phyloP scores from a whole-genome alignment of 2,329 filamentous ascomycete species.

The Aspergillus versicolor region DNA sequence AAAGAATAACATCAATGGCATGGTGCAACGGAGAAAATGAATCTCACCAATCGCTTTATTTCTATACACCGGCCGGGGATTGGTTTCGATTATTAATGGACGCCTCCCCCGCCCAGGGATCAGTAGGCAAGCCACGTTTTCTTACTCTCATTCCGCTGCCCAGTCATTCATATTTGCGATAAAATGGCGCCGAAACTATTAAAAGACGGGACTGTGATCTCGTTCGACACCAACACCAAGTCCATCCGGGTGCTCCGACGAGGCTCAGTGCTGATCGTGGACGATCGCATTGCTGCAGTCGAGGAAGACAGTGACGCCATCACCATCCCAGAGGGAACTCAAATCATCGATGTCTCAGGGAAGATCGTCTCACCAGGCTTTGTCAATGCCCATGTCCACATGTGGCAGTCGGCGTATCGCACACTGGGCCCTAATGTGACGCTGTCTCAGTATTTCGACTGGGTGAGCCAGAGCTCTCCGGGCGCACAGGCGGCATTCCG shows the following conservation, averaged over 20 bases:
- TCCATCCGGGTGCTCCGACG: not conserved
- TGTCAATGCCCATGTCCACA: conserved; percentile 57
- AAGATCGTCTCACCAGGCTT: conserved; percentile 47
- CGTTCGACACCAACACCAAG: not conserved
- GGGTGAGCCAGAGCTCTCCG: not conserved
- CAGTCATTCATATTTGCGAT: too few species aligned
- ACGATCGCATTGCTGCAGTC: not conserved
- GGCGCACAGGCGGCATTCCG: conserved; percentile 32
- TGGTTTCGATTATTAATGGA: too few species aligned
- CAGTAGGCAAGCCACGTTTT: too few species aligned
- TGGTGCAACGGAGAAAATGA: too few species aligned
- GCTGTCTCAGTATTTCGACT: conserved; percentile 48
- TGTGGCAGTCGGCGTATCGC: conserved; percentile 58
- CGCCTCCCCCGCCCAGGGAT: too few species aligned
- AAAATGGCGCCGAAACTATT: not conserved
- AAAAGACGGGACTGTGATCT: conserved; percentile 1
- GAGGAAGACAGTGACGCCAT: not conserved
- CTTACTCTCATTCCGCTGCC: too few species aligned
- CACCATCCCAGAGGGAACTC: not conserved
- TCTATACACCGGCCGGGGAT: too few species aligned
- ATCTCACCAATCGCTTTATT: too few species aligned
- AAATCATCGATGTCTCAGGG: not conserved
- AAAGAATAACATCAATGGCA: too few species aligned
- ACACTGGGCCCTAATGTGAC: conserved; percentile 54
- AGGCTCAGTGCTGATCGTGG: conserved; percentile 1